These are phyloP conservation scores for Gossypium turneri DNA, from an alignment of 345 rosid species.

Conservation along the genomic window DNA sequence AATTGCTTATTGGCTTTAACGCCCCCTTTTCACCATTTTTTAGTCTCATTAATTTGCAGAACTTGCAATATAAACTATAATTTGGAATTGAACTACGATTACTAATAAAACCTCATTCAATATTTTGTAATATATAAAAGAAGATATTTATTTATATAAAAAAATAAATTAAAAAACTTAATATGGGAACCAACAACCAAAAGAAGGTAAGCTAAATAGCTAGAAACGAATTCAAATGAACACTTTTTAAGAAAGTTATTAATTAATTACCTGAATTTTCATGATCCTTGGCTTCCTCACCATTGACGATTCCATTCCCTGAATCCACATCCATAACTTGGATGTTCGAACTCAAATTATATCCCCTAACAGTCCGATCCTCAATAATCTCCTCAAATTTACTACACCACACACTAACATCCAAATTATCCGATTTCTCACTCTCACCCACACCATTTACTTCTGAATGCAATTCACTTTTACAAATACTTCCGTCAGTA, in stretches of 20 bases:
- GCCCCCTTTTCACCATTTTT: not conserved
- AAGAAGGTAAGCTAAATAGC: not conserved
- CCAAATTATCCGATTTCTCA: constrained; percentile 2
- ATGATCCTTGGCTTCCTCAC: not conserved
- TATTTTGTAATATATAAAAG: too few relatives aligned
- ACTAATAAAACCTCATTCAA: not conserved
- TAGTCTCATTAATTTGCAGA: not conserved
- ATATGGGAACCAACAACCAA: not conserved
- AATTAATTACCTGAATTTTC: constrained; percentile 1
- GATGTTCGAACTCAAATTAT: not conserved
- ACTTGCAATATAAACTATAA: not conserved
- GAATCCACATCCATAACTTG: not conserved
- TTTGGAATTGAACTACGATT: not conserved
- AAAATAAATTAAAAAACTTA: not conserved
- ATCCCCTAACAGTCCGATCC: not conserved
- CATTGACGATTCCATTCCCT: not conserved
- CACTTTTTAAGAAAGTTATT: not conserved
- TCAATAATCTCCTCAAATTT: not conserved
- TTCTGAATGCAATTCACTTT: not conserved
- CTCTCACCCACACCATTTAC: not conserved
- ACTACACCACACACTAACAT: not conserved
- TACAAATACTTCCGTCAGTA: not conserved
- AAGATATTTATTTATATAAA: too few relatives aligned
- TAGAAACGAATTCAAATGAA: not conserved
- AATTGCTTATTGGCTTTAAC: not conserved